Conservation (phyloP, 176 grass and related monocot genomes). For the Triticum timopheevii region DNA sequence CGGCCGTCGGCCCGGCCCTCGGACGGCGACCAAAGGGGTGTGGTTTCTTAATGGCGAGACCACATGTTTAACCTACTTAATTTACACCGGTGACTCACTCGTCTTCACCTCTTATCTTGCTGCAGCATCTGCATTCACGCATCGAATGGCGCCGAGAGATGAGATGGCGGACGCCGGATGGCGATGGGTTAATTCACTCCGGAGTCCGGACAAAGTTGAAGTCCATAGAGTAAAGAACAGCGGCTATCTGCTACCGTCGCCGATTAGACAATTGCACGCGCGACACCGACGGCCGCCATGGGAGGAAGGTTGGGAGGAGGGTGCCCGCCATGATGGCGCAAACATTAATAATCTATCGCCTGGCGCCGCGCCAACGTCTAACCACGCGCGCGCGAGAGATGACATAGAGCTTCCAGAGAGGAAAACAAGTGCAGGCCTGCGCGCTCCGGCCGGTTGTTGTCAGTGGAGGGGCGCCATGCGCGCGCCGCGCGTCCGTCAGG, state of each 20-base stretch:
- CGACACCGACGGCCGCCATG: not conserved
- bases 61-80: conserved; percentile 21
- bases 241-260: not conserved
- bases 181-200: not conserved
- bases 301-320: not conserved
- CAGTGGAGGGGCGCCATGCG: not conserved
- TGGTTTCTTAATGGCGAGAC: conserved; percentile 3
- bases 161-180: not conserved
- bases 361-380: not conserved
- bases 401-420: not conserved
- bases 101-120: conserved; percentile 23
- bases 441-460: not conserved
- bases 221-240: not conserved
- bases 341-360: not conserved
- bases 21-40: not conserved
- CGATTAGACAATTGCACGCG: conserved; percentile 19
- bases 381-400: not conserved
- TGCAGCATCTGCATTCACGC: not conserved
- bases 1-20: conserved; percentile 28
- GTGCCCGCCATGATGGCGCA: not conserved
- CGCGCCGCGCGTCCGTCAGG: not conserved
- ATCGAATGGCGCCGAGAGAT: not conserved
- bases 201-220: not conserved
- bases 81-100: not conserved
- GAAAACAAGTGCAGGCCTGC: not conserved